A percentile compares a stretch with the other conserved stretches of the same genome.
Conservation (phyloP, 495 filamentous ascomycete genomes). For the Penicillium odoratum region DNA sequence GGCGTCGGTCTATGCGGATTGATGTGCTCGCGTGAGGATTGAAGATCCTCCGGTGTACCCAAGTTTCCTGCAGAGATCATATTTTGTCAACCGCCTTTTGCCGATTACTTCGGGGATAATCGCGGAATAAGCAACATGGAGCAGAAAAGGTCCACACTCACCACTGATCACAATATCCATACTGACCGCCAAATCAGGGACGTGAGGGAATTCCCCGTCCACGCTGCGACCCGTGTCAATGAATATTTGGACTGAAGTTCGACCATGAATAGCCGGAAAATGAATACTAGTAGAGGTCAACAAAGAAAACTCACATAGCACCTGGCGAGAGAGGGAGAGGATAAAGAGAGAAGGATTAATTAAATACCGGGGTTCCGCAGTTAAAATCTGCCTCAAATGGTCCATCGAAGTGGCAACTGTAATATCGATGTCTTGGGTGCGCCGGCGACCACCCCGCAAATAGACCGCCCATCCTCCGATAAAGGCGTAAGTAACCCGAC, state of each 20-base stretch:
- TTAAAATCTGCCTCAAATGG: slow-evolving; percentile 23
- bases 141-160: slow-evolving; percentile 8
- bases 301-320: neutral
- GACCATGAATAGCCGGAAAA: slow-evolving; percentile 23
- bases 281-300: slow-evolving; percentile 20
- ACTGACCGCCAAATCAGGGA: slow-evolving; percentile 25
- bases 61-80: slow-evolving; percentile 15
- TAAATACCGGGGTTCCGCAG: slow-evolving; percentile 21
- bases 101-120: too few relatives aligned
- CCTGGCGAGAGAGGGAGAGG: neutral
- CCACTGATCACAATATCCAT: slow-evolving; percentile 28
- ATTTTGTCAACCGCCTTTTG: slow-evolving; percentile 1
- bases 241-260: slow-evolving; percentile 23
- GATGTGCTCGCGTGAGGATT: slow-evolving; percentile 24
- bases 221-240: slow-evolving; percentile 24
- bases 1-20: slow-evolving; percentile 23
- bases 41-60: slow-evolving; percentile 24
- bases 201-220: slow-evolving; percentile 22
- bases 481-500: slow-evolving; percentile 25
- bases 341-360: neutral
- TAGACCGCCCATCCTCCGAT: slow-evolving; percentile 27
- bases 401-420: slow-evolving; percentile 23
- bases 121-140: neutral
- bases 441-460: slow-evolving; percentile 20
- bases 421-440: slow-evolving; percentile 26